phyloP scores from a whole-genome alignment of 495 filamentous ascomycete species.

The Pyrenula massariospora region DNA sequence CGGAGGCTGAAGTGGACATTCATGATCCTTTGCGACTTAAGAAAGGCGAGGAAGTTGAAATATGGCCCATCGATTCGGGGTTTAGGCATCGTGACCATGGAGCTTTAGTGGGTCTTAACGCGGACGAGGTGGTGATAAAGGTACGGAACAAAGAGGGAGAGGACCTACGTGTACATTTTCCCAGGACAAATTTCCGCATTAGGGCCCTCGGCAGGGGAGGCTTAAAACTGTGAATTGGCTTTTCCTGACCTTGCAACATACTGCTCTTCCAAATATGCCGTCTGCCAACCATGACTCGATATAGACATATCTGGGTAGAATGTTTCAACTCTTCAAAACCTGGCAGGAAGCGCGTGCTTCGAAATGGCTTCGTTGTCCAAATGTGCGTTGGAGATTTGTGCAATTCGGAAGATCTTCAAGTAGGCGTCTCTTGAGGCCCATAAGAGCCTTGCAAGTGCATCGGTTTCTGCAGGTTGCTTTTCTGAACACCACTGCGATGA shows the following conservation, averaged over 20 bases:
- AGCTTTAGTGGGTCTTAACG: constrained; percentile 30
- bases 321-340: no score
- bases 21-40: constrained; percentile 28
- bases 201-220: constrained; percentile 10
- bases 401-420: no score
- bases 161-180: constrained; percentile 40
- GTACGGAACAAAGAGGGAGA: constrained; percentile 19
- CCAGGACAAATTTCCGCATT: constrained; percentile 42
- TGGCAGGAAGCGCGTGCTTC: no score
- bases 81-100: constrained; percentile 40
- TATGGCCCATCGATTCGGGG: constrained; percentile 47
- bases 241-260: no score
- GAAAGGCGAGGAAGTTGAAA: constrained; percentile 34
- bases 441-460: no score
- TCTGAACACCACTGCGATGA: not conserved
- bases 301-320: no score
- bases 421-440: no score
- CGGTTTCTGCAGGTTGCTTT: no score
- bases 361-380: no score
- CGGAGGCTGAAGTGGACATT: constrained; percentile 19
- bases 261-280: no score
- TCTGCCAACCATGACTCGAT: no score
- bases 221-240: not conserved
- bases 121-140: constrained; percentile 39
- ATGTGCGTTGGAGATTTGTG: no score